These are phyloP conservation scores for Polytrichum commune DNA, from an alignment of 225 moss, liverwort and hornwort species.

Conservation along the genomic window DNA sequence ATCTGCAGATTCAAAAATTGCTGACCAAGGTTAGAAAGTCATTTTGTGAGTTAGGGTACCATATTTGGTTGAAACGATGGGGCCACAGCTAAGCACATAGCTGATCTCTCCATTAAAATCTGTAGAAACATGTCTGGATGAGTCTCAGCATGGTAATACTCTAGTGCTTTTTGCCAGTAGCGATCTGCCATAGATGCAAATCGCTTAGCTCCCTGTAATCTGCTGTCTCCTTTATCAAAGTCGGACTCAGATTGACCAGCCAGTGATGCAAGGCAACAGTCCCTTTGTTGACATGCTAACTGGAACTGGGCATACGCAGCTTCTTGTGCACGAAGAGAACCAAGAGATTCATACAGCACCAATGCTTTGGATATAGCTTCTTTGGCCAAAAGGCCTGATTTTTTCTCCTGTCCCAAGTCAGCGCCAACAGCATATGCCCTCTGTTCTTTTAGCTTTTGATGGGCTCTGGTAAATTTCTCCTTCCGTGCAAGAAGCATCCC, in stretches of 20 bases:
- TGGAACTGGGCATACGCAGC: conserved; percentile 94
- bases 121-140: conserved; percentile 90
- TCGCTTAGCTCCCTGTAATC: conserved; percentile 67
- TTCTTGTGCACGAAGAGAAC: conserved; percentile 75
- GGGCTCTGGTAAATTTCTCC: conserved; percentile 62
- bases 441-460: conserved; percentile 30
- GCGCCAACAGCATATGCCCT: conserved; percentile 10
- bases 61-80: conserved; percentile 55
- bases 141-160: conserved; percentile 71
- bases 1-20: not conserved
- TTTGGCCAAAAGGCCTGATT: conserved; percentile 59
- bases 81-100: conserved; percentile 61
- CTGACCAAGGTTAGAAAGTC: not conserved
- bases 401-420: conserved; percentile 24
- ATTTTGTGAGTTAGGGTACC: conserved; percentile 23
- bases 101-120: conserved; percentile 78
- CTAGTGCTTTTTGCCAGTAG: conserved; percentile 82
- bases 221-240: conserved; percentile 57
- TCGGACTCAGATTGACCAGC: conserved; percentile 46
- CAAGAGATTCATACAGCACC: conserved; percentile 84
- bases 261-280: conserved; percentile 54
- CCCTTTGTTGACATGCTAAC: conserved; percentile 84
- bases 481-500: conserved; percentile 90
- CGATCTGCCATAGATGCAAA: conserved; percentile 84
- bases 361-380: conserved; percentile 93